These are phyloP conservation scores for Aristolochia californica DNA, from an alignment of 164 flowering plant species.

Conservation along the genomic window DNA sequence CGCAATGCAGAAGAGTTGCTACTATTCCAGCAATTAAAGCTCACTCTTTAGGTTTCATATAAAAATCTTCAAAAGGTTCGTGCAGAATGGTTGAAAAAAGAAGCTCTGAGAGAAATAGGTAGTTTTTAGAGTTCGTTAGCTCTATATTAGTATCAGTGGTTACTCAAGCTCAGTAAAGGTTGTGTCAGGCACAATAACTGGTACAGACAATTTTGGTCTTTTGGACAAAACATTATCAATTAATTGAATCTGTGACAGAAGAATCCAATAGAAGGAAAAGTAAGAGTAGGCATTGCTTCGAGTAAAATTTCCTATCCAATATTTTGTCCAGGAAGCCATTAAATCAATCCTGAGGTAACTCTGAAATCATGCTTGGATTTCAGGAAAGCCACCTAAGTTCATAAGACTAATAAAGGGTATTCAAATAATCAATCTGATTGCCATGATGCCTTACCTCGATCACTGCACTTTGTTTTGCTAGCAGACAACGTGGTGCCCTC, in stretches of 20 bases:
- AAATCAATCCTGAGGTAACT: neutral
- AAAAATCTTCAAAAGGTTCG: neutral
- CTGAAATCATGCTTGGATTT: neutral
- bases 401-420: neutral
- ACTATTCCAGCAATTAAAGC: neutral
- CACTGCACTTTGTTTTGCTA: conserved; percentile 75
- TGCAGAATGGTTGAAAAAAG: neutral
- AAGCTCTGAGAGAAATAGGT: neutral
- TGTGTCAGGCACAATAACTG: neutral
- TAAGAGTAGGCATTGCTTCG: too few relatives aligned
- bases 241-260: too few relatives aligned
- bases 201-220: too few relatives aligned
- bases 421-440: neutral
- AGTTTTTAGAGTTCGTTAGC: neutral
- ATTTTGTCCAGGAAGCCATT: neutral
- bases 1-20: too few relatives aligned
- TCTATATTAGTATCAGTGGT: neutral
- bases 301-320: neutral
- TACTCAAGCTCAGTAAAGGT: neutral
- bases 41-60: neutral
- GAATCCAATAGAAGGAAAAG: too few relatives aligned
- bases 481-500: conserved; percentile 69
- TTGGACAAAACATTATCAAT: too few relatives aligned
- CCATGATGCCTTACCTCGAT: conserved; percentile 44
- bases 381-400: neutral